Evolutionary conservation across 192 early-diverging fungal genomes (phyloP), one percentile per base, ranked within the genome.

Genomic region (Linderina pennispora): DNA sequence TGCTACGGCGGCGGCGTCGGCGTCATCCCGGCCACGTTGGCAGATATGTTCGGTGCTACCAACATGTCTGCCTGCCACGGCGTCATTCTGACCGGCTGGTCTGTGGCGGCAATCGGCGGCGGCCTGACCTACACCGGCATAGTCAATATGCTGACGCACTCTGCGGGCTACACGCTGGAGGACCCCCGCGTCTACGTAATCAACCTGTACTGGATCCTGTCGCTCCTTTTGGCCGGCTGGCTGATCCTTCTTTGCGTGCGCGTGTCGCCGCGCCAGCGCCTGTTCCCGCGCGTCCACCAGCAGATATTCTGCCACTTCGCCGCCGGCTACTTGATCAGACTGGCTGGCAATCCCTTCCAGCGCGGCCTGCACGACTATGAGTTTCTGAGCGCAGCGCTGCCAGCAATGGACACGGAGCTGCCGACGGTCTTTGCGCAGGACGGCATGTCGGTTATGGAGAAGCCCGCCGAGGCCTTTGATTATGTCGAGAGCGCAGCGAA

Each of bases 1-100:
- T 84, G 79, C 65, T 89, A 87, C 44, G 87, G 87, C 17, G 83
- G 79, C 16, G 87, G 87, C 8, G 86, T 89, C 26, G 83, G 84
- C 19, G 75, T 82, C 49, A 84, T 89, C 46, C 83, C 84, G 1
- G 83, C 84, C 7, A 84, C 82, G 53, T 53, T 89, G 23, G 77
- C 83, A 10, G 87, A 89, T 48, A 82, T 84, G 79, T 89, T 89
- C 60, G 83, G 83, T n/a, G 75, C 80, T n/a, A 69, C 80, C 19
- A 89, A 89, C 64, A 80, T 84, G 56, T 77, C 82, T 0, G 75
- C 80, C 0, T 79, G 81, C 24, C 84, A 89, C 47, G 87, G 87
- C 6, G 67, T 89, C 21, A 85, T 87, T 20, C 74, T 89, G 21
- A 85, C 83, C 0, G 84, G 83, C 2, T 89, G 87, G 84, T 83